Conservation (phyloP, 2,329 filamentous ascomycete genomes). For the Cordyceps fumosorosea region DNA sequence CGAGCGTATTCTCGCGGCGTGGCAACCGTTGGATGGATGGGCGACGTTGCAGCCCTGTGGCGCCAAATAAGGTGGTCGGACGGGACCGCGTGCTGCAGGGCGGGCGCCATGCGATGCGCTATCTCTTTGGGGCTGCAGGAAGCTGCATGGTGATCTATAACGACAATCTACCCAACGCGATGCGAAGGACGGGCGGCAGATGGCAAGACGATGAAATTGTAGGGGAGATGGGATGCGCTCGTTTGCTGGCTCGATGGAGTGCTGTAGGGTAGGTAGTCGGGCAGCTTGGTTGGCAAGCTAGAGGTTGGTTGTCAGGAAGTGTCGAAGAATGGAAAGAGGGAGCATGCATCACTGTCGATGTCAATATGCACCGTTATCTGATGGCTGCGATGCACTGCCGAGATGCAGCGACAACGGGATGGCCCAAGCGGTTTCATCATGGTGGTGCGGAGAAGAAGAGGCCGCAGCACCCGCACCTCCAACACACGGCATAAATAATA, state of each 20-base stretch:
- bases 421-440: not conserved
- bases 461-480: not conserved
- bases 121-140: not conserved
- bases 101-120: not conserved
- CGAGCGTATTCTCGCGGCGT: not conserved
- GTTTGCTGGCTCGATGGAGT: no score
- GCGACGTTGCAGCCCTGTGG: not conserved
- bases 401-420: not conserved
- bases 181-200: not conserved
- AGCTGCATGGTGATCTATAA: not conserved
- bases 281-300: no score
- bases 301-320: no score
- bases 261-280: no score
- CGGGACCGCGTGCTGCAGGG: not conserved
- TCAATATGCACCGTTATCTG: not conserved
- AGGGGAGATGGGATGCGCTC: no score
- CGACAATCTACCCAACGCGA: not conserved
- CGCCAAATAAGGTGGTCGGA: slow-evolving; percentile 4
- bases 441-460: not conserved
- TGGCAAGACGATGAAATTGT: no score
- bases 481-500: not conserved
- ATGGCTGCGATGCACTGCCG: no score
- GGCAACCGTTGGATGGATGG: not conserved
- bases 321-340: no score
- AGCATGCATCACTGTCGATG: no score